Base-by-base conservation (phyloP, 495 filamentous ascomycete genomes). In the Penicillium ucsense region DNA sequence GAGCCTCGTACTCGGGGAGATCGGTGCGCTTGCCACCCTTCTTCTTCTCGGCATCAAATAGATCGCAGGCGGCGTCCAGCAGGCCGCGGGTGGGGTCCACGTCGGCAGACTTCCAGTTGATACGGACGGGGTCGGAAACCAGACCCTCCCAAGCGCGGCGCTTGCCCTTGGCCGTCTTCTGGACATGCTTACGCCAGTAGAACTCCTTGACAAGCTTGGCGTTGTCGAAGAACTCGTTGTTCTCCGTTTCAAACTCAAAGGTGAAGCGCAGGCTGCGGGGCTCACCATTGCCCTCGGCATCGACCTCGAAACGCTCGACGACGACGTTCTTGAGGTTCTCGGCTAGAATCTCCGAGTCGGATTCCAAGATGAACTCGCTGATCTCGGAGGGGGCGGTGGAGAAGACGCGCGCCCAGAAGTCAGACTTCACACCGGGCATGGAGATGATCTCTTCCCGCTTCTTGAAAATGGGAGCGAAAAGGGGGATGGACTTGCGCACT, bases 371-470 rank as follows among this genome's bases (percentile, higher is more conserved):
- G 67, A 79, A 85, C 61, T 87, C 83, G 65, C 94, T 89, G 51
- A 95, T 78, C 44, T 94, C 84, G 30, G 73, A 72, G 3, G 89
- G 87, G 4, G 88, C 81, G 66, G 88, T 83, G 61, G 91, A 84
- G 58, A 95, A 71, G 37, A 95, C 88, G 49, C 91, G 73, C 31
- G 84, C 71, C 90, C 90, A 96, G 80, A 95, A 96, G 71, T 86
- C 78, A 31, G 73, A 72, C 53, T 64, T 46, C 4, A 73, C 53
- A 8, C 62, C 57, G 58, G 94, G 89, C 55, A 79, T 67, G 46
- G 75, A 64, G 48, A 86, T 74, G 47, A 85, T 62, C 56, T 76
- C 71, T n/a, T 75, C 70, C 60, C 90, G 85, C 68, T 83, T 82
- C 46, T 76, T 66, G 68, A 85, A 94, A 48, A 91, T 74, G 30